Conservation (phyloP, 2,329 filamentous ascomycete species). For the Cadophora luteo-olivacea region DNA sequence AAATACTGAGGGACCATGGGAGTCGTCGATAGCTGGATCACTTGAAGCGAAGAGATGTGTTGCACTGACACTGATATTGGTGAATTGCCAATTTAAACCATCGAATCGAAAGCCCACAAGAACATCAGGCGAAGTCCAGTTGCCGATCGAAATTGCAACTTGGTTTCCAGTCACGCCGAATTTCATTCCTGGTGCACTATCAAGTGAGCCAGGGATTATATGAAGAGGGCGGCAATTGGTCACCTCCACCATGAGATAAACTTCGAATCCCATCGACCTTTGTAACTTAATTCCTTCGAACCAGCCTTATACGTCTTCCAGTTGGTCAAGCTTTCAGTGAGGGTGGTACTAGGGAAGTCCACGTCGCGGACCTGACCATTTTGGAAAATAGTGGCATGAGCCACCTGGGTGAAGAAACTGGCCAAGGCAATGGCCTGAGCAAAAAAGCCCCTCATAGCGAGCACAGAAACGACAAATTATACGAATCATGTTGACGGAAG, state of each 20-base stretch:
- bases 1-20: constrained; percentile 56
- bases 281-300: constrained; percentile 63
- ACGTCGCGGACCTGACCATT: constrained; percentile 49
- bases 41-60: constrained; percentile 62
- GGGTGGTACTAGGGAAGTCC: constrained; percentile 50
- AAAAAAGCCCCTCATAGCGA: not conserved
- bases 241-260: constrained; percentile 62
- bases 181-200: constrained; percentile 26
- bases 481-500: not conserved
- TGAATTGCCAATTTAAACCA: constrained; percentile 65
- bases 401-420: not conserved
- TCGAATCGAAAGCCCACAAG: constrained; percentile 64
- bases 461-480: not conserved
- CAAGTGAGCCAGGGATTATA: constrained; percentile 37
- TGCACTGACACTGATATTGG: constrained; percentile 61
- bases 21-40: constrained; percentile 52
- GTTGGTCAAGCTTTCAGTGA: constrained; percentile 46
- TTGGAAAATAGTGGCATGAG: constrained; percentile 39
- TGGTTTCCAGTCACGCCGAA: constrained; percentile 12
- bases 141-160: constrained; percentile 4
- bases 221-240: constrained; percentile 43
- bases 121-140: constrained; percentile 44
- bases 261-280: constrained; percentile 67
- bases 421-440: not conserved
- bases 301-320: constrained; percentile 58